phyloP scores from a whole-genome alignment of 371 early-diverging fungal genomes.

The Saksenaea oblongispora region DNA sequence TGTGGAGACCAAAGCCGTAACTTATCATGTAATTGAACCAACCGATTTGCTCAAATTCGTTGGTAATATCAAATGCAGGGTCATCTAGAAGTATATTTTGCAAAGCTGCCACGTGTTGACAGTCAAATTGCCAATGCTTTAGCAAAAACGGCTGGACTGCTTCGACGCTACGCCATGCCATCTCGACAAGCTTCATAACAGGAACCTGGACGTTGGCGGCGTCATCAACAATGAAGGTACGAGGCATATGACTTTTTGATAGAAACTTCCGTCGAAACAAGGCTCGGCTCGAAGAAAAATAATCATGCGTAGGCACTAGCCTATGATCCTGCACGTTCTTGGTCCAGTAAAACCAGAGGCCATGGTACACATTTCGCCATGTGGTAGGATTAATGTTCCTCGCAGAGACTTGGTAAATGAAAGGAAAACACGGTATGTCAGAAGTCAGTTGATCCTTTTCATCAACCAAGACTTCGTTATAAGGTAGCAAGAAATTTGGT shows the following conservation, averaged over 20 bases:
- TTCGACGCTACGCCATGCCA: constrained; percentile 34
- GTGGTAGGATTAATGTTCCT: constrained; percentile 18
- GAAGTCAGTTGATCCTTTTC: constrained; percentile 17
- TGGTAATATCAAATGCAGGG: constrained; percentile 19
- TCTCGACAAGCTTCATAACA: constrained; percentile 25
- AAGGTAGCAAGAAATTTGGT: constrained; percentile 39
- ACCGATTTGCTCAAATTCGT: constrained; percentile 18
- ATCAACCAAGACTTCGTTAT: constrained; percentile 40
- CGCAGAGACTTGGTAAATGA: constrained; percentile 45
- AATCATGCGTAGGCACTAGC: constrained; percentile 33
- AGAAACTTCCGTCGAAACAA: constrained; percentile 41
- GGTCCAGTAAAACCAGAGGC: constrained; percentile 43
- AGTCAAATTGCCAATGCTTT: constrained; percentile 39
- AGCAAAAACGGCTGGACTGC: constrained; percentile 43
- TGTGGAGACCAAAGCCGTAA: constrained; percentile 45
- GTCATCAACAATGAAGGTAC: constrained; percentile 31
- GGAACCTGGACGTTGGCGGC: constrained; percentile 21
- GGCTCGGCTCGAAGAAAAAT: constrained; percentile 39
- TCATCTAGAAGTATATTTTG: constrained; percentile 21
- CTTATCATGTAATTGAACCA: constrained; percentile 47
- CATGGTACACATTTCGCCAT: constrained; percentile 38
- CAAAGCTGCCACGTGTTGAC: constrained; percentile 30
- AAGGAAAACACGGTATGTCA: constrained; percentile 32
- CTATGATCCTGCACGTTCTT: constrained; percentile 28
- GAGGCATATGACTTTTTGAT: constrained; percentile 36